A percentile compares a stretch with the other conserved stretches of the same genome.
Evolutionary conservation across 2,329 filamentous ascomycete genomes (phyloP).

Genomic region (Penicillium corylophilum): DNA sequence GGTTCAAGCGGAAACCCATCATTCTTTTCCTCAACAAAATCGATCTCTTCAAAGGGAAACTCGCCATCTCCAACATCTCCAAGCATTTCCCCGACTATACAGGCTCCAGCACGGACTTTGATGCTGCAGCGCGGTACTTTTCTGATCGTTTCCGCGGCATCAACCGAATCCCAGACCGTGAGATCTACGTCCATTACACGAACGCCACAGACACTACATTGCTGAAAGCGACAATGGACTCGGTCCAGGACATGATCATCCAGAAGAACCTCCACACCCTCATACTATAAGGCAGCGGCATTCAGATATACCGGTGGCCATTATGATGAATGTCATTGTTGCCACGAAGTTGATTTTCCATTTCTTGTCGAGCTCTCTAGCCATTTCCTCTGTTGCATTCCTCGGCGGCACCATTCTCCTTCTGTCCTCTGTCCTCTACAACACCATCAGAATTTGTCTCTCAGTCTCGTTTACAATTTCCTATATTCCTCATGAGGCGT

Average conservation of each 20-base stretch:
- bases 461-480: constrained; percentile 9
- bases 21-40: constrained; percentile 88
- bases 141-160: constrained; percentile 76
- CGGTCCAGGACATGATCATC: constrained; percentile 84
- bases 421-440: constrained; percentile 7
- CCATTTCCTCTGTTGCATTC: constrained; percentile 27
- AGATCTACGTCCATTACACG: constrained; percentile 60
- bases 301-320: constrained; percentile 14
- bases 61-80: constrained; percentile 67
- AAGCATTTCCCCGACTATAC: constrained; percentile 77
- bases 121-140: constrained; percentile 76
- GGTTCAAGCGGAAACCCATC: constrained; percentile 78
- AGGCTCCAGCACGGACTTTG: constrained; percentile 68
- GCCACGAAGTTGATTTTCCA: constrained; percentile 19
- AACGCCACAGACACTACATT: constrained; percentile 68
- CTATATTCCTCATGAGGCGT: constrained; percentile 17
- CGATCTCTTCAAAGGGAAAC: constrained; percentile 78
- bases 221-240: constrained; percentile 81
- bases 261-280: constrained; percentile 78
- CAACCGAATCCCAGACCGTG: constrained; percentile 61
- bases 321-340: constrained; percentile 21
- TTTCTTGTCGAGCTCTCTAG: constrained; percentile 22
- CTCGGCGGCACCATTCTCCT: constrained; percentile 21
- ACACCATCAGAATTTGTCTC: neutral
- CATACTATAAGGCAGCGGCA: constrained; percentile 56